phyloP scores from a whole-genome alignment of 345 rosid genomes.

The Gossypium thurberi region DNA sequence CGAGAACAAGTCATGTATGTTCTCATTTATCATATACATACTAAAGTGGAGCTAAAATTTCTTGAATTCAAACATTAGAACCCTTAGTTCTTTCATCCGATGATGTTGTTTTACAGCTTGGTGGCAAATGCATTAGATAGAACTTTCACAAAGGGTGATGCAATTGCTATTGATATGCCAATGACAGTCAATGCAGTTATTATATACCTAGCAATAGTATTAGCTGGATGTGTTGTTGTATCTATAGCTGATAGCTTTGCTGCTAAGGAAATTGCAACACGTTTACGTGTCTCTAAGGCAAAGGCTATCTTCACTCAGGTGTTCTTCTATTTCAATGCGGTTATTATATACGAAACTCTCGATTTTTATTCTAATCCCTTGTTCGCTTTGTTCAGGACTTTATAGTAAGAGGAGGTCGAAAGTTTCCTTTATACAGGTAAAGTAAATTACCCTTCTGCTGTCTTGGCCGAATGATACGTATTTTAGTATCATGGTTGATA shows the following conservation, averaged over 20 bases:
- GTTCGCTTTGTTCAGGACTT: slow-evolving; percentile 51
- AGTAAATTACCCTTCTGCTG: no score
- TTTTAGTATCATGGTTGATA: neutral
- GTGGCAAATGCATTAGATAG: slow-evolving; percentile 68
- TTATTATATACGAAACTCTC: neutral
- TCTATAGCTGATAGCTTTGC: slow-evolving; percentile 97
- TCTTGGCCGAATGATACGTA: neutral
- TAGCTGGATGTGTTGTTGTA: slow-evolving; percentile 75
- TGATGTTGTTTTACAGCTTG: slow-evolving; percentile 39
- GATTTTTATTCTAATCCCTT: neutral
- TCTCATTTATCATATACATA: neutral
- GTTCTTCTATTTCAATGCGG: neutral
- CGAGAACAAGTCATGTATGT: slow-evolving; percentile 80
- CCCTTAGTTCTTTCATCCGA: neutral
- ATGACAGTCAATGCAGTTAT: slow-evolving; percentile 83
- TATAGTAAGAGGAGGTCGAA: slow-evolving; percentile 70
- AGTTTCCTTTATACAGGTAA: slow-evolving; percentile 82
- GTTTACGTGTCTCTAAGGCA: slow-evolving; percentile 68
- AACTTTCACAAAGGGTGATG: slow-evolving; percentile 63
- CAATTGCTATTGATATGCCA: slow-evolving; percentile 92
- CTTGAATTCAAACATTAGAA: neutral
- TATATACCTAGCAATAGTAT: slow-evolving; percentile 71
- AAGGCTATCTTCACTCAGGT: slow-evolving; percentile 95
- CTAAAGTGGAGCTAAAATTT: neutral
- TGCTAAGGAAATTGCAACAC: slow-evolving; percentile 72